Conservation (phyloP, 2,329 filamentous ascomycete genomes). For the Fusarium siculi region DNA sequence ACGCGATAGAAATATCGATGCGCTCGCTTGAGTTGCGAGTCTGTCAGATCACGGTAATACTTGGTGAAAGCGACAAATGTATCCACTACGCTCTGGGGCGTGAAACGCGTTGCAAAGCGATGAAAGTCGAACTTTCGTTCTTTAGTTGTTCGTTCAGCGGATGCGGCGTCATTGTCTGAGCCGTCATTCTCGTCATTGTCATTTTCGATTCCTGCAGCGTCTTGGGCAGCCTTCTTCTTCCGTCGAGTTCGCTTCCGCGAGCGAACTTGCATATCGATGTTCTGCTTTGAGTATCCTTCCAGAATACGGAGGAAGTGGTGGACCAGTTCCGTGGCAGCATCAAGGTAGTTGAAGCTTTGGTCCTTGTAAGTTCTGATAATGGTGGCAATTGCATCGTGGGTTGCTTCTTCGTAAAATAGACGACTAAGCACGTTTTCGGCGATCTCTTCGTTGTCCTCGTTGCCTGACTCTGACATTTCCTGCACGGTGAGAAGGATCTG, state of each 20-base stretch:
- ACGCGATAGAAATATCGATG: constrained; percentile 95
- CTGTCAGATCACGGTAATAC: constrained; percentile 83
- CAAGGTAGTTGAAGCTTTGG: constrained; percentile 92
- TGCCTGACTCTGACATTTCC: constrained; percentile 84
- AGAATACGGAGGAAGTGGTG: constrained; percentile 93
- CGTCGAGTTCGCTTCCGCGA: constrained; percentile 78
- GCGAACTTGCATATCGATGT: constrained; percentile 91
- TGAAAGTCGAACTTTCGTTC: constrained; percentile 96
- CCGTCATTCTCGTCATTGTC: constrained; percentile 72
- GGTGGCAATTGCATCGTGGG: constrained; percentile 85
- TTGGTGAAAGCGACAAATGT: constrained; percentile 85
- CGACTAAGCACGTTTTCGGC: constrained; percentile 96
- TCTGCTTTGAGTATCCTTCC: constrained; percentile 94
- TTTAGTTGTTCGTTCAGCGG: constrained; percentile 75
- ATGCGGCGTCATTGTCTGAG: constrained; percentile 75
- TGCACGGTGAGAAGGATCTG: constrained; percentile 93
- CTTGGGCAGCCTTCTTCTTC: constrained; percentile 74
- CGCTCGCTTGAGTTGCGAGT: constrained; percentile 85
- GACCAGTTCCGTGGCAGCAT: constrained; percentile 88
- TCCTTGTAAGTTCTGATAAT: constrained; percentile 90
- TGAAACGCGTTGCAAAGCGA: constrained; percentile 82
- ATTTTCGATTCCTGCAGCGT: constrained; percentile 53
- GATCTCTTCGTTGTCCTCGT: constrained; percentile 97
- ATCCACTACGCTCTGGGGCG: constrained; percentile 85
- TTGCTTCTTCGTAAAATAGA: constrained; percentile 98